Conservation (phyloP, 140 eudicot species). For the Anethum foeniculum region DNA sequence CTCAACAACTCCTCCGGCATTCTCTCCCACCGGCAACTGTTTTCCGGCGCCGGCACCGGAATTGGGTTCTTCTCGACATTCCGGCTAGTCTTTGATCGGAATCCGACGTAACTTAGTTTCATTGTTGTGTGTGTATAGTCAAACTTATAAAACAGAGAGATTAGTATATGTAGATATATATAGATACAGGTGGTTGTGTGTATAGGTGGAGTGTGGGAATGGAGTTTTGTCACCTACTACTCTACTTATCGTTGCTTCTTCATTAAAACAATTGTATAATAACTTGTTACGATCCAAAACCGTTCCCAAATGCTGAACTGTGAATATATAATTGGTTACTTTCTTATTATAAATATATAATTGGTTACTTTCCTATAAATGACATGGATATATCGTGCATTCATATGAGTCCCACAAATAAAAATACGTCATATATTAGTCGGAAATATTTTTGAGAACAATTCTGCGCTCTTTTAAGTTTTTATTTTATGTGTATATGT, state of each 20-base stretch:
- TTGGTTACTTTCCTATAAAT: too few species aligned
- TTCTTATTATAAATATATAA: too few species aligned
- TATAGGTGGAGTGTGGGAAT: not conserved
- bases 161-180: not conserved
- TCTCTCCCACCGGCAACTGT: constrained; percentile 46
- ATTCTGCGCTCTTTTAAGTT: too few species aligned
- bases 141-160: not conserved
- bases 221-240: not conserved
- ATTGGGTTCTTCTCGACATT: constrained; percentile 53
- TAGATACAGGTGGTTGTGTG: not conserved
- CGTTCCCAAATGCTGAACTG: too few species aligned
- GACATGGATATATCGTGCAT: too few species aligned
- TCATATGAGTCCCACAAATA: too few species aligned
- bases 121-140: not conserved
- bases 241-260: not conserved
- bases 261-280: not conserved
- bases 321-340: too few species aligned
- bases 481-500: too few species aligned
- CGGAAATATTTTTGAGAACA: too few species aligned
- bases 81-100: constrained; percentile 53
- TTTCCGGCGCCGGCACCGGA: constrained; percentile 24
- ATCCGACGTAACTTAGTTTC: constrained; percentile 39
- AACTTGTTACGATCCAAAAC: too few species aligned
- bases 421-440: too few species aligned
- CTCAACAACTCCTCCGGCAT: constrained; percentile 69